Base-by-base conservation (phyloP, 352 stramenopile genomes). In the Phytophthora pseudosyringae region DNA sequence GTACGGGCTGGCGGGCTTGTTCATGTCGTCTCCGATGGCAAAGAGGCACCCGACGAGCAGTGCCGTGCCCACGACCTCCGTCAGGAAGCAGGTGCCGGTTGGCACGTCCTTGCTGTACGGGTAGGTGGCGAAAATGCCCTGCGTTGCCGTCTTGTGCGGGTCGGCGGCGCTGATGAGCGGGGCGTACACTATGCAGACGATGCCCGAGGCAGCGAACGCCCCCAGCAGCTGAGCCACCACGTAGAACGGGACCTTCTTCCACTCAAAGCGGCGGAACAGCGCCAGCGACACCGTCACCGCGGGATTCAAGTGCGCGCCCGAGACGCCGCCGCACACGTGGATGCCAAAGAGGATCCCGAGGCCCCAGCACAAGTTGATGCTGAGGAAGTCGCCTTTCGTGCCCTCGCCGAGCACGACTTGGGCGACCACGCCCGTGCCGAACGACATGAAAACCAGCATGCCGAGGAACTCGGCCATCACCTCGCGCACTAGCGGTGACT, bases 301-400 rank as follows among this genome's bases (percentile, higher is more conserved):
- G 3, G 77, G 78, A 62, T 90, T 90, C 29, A 90, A 55, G 64
- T 90, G 81, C 3, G 66, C 78, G 12, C 78, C 74, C 25, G 71
- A 83, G 29, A 72, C 64, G 8, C 64, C 75, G n/a, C 76, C 76
- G 6, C 67, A 75, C 10, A 69, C 62, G 65, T 90, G 77, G 40
- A 90, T 82, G n/a, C 72, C 81, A 28, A 90, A 73, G 51, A 90
- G 73, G 47, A 90, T 64, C 3, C 53, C 81, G 50, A 90, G 59
- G 0, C 81, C 81, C 78, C 81, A 90, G 47, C 63, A 81, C 26
- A 90, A 64, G 16, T 64, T 81, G 65, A 90, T 86, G 59, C 75
- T 82, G 16, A 81, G 69, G 59, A 81, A 89, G 28, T 83, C 79
- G 25, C 81, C 81, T 59, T 81, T 83, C 21, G 48, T 65, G 33